These are phyloP conservation scores for Trebouxiophyceae sp. DNA, from an alignment of 163 green algal species.

Conservation along the genomic window DNA sequence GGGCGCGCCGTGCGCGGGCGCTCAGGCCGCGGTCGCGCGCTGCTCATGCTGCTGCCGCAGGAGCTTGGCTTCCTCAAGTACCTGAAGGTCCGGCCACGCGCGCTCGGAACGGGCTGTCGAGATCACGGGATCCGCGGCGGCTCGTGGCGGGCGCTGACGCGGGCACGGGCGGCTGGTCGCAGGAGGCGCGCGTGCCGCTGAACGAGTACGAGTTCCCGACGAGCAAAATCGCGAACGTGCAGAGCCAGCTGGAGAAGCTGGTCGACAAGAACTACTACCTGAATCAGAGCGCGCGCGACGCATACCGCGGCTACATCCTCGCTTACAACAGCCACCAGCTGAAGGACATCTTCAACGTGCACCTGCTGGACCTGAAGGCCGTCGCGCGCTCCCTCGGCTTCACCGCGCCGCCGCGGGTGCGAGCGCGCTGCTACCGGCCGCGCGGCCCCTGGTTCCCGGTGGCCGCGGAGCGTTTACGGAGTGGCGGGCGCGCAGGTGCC, in stretches of 20 bases:
- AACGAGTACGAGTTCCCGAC: slow-evolving; percentile 98
- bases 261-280: slow-evolving; percentile 99
- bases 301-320: slow-evolving; percentile 76
- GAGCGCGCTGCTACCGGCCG: no score
- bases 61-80: slow-evolving; percentile 96
- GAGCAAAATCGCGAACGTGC: slow-evolving; percentile 93
- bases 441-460: no score
- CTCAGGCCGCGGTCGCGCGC: slow-evolving; percentile 71
- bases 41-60: slow-evolving; percentile 95
- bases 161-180: no score
- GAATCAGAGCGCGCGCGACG: slow-evolving; percentile 65
- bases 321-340: slow-evolving; percentile 95
- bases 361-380: slow-evolving; percentile 83
- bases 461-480: no score
- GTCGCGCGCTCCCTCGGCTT: slow-evolving; percentile 93
- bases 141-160: no score
- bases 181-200: slow-evolving; percentile 68
- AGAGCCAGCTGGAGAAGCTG: slow-evolving; percentile 92
- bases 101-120: no score
- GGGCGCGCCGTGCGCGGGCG: slow-evolving; percentile 86
- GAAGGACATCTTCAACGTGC: slow-evolving; percentile 98
- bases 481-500: slow-evolving; percentile 36
- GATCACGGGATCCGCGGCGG: no score
- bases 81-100: slow-evolving; percentile 56
- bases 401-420: slow-evolving; percentile 64